Base-by-base conservation (phyloP, 73 alveolate genomes). In the Tetrahymena borealis region DNA sequence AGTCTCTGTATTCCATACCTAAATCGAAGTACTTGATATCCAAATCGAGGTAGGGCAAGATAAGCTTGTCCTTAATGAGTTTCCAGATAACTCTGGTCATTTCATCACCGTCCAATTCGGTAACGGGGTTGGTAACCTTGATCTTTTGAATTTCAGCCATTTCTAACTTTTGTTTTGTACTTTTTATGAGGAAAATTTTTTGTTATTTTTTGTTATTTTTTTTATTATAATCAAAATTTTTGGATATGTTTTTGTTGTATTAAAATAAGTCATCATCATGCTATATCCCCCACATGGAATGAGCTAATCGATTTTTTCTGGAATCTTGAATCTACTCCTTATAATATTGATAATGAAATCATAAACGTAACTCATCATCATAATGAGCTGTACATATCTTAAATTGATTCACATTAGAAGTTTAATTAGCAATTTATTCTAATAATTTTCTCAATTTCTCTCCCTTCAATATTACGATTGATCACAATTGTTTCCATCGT, bases 31-130 rank as follows among this genome's bases (percentile, higher is more conserved):
- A 97, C 95, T 97, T 91, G 90, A 97, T 97, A 91, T 92, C 95
- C 32, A 97, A 32, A 79, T 97, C 99, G 24, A 97, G 95, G 91
- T 90, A 97, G 10, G 99, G 99, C 16, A 95, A 91, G 78, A 96
- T 92, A 78, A 97, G 95, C 92, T 91, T 78, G 78, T 96, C 98
- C 94, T 95, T 96, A 39, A 97, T 96, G 42, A 32, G 32, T 78
- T 28, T 9, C 91, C 91, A 79, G 40, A 79, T 3, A 78, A 92
- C 95, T 92, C 95, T 92, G 38, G 95, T 92, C 95, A 92, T 96
- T 90, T 96, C 98, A 90, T 96, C 98, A 78, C 98, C 98, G 79
- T 96, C 98, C 94, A 96, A 96, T 91, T 96, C 98, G 31, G 94
- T 97, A 39, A 96, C 97, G 94, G 98, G 98, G 93, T 96, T 96